Conservation (phyloP, 2,329 filamentous ascomycete genomes). For the Rhynchosporium agropyri region DNA sequence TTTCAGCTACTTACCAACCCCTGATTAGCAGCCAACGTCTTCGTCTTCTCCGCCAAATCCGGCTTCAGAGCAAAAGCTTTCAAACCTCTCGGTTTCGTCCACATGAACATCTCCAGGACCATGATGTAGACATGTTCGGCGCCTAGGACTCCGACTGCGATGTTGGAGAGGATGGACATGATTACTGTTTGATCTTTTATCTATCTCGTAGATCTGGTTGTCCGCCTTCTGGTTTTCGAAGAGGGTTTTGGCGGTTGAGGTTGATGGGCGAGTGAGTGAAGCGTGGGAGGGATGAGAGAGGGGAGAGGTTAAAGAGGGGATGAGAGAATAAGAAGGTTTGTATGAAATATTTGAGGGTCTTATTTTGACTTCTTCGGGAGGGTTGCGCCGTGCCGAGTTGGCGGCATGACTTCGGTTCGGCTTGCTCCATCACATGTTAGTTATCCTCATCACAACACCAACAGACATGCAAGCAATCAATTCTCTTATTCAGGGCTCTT, state of each 20-base stretch:
- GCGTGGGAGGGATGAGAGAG: too few relatives aligned
- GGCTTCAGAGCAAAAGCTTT: slow-evolving; percentile 49
- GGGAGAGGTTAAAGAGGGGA: neutral
- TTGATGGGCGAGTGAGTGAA: too few relatives aligned
- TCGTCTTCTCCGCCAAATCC: slow-evolving; percentile 51
- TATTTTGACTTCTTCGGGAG: too few relatives aligned
- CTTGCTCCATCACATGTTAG: too few relatives aligned
- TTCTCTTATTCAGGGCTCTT: too few relatives aligned
- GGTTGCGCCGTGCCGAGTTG: too few relatives aligned
- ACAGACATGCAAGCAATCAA: too few relatives aligned
- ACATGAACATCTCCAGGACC: slow-evolving; percentile 54
- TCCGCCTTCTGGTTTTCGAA: neutral
- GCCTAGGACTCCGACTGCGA: slow-evolving; percentile 47
- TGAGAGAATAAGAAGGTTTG: neutral
- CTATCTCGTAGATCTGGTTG: slow-evolving; percentile 49
- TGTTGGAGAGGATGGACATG: slow-evolving; percentile 44
- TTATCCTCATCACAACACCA: neutral
- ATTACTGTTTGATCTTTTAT: neutral
- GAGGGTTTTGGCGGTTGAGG: neutral
- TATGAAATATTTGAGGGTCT: too few relatives aligned
- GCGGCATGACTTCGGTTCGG: too few relatives aligned
- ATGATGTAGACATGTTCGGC: slow-evolving; percentile 53
- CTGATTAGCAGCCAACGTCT: slow-evolving; percentile 52
- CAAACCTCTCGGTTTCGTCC: slow-evolving; percentile 50
- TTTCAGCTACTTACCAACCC: slow-evolving; percentile 42